A percentile compares a stretch with the other conserved stretches of the same genome.
phyloP scores from a whole-genome alignment of 441 rosid genomes.

The Eruca vesicaria region DNA sequence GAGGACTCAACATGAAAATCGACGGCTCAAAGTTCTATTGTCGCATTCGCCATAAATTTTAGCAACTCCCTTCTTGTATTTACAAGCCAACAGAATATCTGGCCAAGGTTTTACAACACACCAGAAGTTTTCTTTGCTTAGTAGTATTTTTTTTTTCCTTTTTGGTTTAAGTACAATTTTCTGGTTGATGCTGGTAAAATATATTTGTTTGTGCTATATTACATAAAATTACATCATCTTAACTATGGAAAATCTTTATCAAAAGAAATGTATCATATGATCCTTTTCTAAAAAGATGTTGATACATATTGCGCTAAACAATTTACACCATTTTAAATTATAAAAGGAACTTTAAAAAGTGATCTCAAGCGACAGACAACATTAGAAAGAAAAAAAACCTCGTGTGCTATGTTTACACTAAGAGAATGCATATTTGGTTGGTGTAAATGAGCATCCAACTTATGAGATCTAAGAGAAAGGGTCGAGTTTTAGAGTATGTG shows the following conservation, averaged over 20 bases:
- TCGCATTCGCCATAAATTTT: constrained; percentile 5
- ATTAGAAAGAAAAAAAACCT: not conserved
- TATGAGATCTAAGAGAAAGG: not conserved
- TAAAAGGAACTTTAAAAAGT: not conserved
- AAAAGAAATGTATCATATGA: not conserved
- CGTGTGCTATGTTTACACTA: not conserved
- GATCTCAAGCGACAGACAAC: not conserved
- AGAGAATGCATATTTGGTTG: not conserved
- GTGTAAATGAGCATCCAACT: not conserved
- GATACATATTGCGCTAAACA: not conserved
- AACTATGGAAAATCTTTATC: not conserved
- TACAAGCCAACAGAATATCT: constrained; percentile 14
- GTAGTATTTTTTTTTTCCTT: not conserved
- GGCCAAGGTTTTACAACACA: constrained; percentile 15
- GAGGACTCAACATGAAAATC: constrained; percentile 6
- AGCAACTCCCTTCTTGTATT: not conserved
- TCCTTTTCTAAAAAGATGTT: not conserved
- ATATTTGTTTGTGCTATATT: not conserved
- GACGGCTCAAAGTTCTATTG: constrained; percentile 14
- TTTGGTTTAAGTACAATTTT: not conserved
- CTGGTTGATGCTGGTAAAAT: not conserved
- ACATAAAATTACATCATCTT: not conserved
- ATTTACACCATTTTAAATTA: not conserved
- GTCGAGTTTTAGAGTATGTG: not conserved
- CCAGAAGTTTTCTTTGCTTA: not conserved